These are phyloP conservation scores for Chytridium lagenaria DNA, from an alignment of 371 early-diverging fungal species.

Conservation along the genomic window DNA sequence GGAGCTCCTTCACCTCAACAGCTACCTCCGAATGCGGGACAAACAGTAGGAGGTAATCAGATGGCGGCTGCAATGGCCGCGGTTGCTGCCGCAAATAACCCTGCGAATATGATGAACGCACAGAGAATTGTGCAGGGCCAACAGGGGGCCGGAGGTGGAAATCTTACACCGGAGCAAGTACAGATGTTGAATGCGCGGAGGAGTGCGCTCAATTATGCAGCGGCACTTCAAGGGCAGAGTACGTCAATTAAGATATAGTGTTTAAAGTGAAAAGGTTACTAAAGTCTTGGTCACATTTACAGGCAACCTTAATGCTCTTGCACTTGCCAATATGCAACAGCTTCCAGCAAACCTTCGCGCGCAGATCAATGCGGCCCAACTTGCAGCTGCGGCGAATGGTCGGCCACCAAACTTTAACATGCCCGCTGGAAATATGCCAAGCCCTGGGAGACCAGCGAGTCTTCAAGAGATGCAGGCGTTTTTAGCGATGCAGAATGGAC, in stretches of 20 bases:
- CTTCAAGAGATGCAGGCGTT: conserved; percentile 22
- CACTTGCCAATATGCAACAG: no score
- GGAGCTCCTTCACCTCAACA: no score
- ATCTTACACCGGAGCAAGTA: conserved; percentile 10
- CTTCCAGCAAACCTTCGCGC: conserved; percentile 16
- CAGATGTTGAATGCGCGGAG: not conserved
- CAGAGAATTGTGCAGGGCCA: not conserved
- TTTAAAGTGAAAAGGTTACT: not conserved
- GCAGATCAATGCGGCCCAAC: not conserved
- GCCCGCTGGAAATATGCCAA: no score
- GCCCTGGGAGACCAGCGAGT: no score
- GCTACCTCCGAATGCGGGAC: not conserved
- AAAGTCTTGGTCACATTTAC: no score
- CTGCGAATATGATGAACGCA: not conserved
- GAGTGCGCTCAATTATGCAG: conserved; percentile 11
- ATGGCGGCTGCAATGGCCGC: not conserved
- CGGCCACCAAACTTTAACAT: not conserved
- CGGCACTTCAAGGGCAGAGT: no score
- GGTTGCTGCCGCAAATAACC: not conserved
- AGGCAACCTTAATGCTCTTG: no score
- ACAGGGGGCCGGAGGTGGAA: not conserved
- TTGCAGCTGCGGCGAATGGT: not conserved
- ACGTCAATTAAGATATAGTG: no score
- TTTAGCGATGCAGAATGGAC: conserved; percentile 30
- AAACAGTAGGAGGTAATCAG: not conserved